These are phyloP conservation scores for Monosporozyma unispora DNA, from an alignment of 805 yeast genomes.

Conservation along the genomic window DNA sequence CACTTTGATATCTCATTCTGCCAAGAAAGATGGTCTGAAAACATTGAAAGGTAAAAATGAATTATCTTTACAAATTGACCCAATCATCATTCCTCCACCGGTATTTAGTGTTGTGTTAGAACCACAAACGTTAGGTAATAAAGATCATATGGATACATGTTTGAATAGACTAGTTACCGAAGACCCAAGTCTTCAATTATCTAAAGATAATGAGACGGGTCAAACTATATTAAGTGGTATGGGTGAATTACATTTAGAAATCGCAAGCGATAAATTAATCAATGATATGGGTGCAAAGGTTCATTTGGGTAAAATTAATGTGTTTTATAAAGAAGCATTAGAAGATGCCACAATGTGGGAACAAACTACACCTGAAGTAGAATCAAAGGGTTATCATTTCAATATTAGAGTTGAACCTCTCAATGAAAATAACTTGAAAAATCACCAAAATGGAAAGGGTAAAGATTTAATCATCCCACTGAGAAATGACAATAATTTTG, in stretches of 20 bases:
- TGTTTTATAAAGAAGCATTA: constrained; percentile 77
- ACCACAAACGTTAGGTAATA: constrained; percentile 77
- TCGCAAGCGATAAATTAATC: constrained; percentile 70
- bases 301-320: constrained; percentile 73
- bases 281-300: constrained; percentile 76
- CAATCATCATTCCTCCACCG: constrained; percentile 84
- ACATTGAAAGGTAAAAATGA: constrained; percentile 33
- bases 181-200: constrained; percentile 77
- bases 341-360: not conserved
- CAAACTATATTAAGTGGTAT: constrained; percentile 94
- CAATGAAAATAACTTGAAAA: constrained; percentile 13
- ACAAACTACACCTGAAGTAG: constrained; percentile 3
- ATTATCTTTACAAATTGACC: constrained; percentile 45
- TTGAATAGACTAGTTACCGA: constrained; percentile 62
- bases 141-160: constrained; percentile 61
- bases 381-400: constrained; percentile 12
- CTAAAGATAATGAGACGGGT: constrained; percentile 72
- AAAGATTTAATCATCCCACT: constrained; percentile 24
- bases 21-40: constrained; percentile 42
- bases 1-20: constrained; percentile 60
- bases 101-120: constrained; percentile 80
- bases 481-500: constrained; percentile 29
- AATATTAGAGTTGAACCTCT: constrained; percentile 14
- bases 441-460: constrained; percentile 12
- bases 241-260: constrained; percentile 95